phyloP scores from a whole-genome alignment of 345 rosid genomes.

The Chamaenerion angustifolium region DNA sequence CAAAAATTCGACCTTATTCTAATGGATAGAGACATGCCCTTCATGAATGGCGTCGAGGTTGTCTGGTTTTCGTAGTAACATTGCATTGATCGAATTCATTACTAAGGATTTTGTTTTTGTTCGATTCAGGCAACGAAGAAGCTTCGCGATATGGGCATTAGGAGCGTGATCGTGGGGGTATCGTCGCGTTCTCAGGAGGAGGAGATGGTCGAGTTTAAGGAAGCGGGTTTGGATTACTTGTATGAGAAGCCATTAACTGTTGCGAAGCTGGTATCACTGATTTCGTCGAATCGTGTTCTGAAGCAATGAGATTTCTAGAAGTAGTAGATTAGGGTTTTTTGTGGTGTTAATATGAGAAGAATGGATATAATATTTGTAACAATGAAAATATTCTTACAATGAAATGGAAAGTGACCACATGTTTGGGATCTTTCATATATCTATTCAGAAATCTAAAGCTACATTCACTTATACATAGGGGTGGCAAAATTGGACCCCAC shows the following conservation, averaged over 20 bases:
- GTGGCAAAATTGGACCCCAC: too few relatives aligned
- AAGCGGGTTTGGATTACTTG: slow-evolving; percentile 68
- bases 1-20: slow-evolving; percentile 54
- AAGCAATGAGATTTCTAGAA: too few relatives aligned
- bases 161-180: slow-evolving; percentile 57
- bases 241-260: slow-evolving; percentile 69
- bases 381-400: too few relatives aligned
- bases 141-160: slow-evolving; percentile 61
- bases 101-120: neutral
- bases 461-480: too few relatives aligned
- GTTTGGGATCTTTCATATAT: too few relatives aligned
- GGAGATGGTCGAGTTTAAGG: slow-evolving; percentile 42
- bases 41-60: slow-evolving; percentile 82
- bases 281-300: slow-evolving; percentile 4
- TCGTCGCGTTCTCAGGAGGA: slow-evolving; percentile 27
- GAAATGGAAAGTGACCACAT: too few relatives aligned
- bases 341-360: too few relatives aligned
- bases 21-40: slow-evolving; percentile 89
- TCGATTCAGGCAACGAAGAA: slow-evolving; percentile 51
- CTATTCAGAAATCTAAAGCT: too few relatives aligned
- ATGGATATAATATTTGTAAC: too few relatives aligned
- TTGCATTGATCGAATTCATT: too few relatives aligned
- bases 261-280: slow-evolving; percentile 40
- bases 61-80: too few relatives aligned
- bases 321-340: too few relatives aligned